Evolutionary conservation across 2,329 filamentous ascomycete species (phyloP).

Genomic region (Penicillium janthinellum): DNA sequence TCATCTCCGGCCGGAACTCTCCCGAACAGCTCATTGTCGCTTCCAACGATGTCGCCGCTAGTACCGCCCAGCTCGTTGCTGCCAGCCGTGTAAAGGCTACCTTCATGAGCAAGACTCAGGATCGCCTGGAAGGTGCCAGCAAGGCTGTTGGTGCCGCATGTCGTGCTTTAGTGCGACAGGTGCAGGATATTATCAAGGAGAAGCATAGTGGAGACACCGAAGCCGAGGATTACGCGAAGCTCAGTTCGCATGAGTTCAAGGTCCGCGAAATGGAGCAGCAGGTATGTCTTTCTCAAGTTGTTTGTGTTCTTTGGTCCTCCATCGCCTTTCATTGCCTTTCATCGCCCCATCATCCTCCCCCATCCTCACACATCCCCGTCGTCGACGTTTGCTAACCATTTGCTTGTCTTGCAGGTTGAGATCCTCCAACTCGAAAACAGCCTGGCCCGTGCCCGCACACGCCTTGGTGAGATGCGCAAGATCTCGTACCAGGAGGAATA

Average conservation of each 20-base stretch:
- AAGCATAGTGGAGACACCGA: constrained; percentile 77
- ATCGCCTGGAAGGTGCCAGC: constrained; percentile 83
- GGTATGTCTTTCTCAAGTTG: constrained; percentile 58
- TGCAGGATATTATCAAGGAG: constrained; percentile 91
- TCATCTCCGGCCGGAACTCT: constrained; percentile 86
- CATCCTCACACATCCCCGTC: neutral
- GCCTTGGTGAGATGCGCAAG: constrained; percentile 97
- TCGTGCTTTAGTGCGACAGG: constrained; percentile 82
- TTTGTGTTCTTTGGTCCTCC: constrained; percentile 5
- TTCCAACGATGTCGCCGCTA: constrained; percentile 94
- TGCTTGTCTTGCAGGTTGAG: constrained; percentile 69
- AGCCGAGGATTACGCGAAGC: constrained; percentile 79
- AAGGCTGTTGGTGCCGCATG: constrained; percentile 92
- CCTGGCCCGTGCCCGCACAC: constrained; percentile 73
- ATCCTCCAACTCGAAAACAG: constrained; percentile 93
- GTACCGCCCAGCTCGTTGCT: constrained; percentile 93
- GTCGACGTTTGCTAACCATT: constrained; percentile 15
- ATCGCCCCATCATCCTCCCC: neutral
- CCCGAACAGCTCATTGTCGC: constrained; percentile 97
- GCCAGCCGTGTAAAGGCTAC: constrained; percentile 94
- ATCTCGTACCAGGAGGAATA: constrained; percentile 84
- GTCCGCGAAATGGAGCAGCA: constrained; percentile 99
- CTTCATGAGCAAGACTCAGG: constrained; percentile 97
- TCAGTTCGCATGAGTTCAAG: constrained; percentile 96
- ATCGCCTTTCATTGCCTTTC: neutral